Evolutionary conservation across 2,329 filamentous ascomycete species (phyloP).

Genomic region (Cladosporium sp.): DNA sequence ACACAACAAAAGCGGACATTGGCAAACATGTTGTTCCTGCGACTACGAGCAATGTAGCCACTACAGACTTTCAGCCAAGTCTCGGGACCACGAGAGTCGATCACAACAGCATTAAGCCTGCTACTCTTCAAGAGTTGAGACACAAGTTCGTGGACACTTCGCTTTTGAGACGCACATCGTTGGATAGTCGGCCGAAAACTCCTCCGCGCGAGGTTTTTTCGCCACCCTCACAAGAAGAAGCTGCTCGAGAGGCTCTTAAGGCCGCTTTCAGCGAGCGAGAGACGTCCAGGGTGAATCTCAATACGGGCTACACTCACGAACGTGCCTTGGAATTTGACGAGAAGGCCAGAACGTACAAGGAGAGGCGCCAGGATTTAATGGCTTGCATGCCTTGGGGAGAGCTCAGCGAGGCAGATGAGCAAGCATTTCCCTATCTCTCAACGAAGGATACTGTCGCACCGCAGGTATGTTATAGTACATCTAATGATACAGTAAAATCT

Average conservation of each 20-base stretch:
- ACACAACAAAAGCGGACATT: no score
- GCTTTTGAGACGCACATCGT: neutral
- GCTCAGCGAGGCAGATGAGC: conserved; percentile 21
- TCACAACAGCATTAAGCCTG: neutral
- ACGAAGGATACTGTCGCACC: conserved; percentile 4
- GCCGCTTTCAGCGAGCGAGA: conserved; percentile 22
- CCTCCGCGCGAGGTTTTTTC: no score
- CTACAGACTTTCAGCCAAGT: neutral
- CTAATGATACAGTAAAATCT: no score
- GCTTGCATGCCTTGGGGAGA: conserved; percentile 17
- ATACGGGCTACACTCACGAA: conserved; percentile 13
- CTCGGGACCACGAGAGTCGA: neutral
- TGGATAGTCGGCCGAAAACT: neutral
- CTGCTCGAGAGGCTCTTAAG: conserved; percentile 17
- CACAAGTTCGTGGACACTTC: neutral
- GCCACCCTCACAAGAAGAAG: neutral
- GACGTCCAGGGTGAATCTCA: conserved; percentile 13
- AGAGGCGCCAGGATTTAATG: conserved; percentile 15
- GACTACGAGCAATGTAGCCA: neutral
- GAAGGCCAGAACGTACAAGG: conserved; percentile 16
- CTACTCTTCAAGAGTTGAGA: neutral
- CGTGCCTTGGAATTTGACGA: conserved; percentile 9
- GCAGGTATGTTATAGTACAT: neutral
- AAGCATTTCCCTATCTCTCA: conserved; percentile 16
- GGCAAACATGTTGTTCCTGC: neutral